Conservation (phyloP, 1,139 yeast species). For the Cylindricascospora bacillispora region DNA sequence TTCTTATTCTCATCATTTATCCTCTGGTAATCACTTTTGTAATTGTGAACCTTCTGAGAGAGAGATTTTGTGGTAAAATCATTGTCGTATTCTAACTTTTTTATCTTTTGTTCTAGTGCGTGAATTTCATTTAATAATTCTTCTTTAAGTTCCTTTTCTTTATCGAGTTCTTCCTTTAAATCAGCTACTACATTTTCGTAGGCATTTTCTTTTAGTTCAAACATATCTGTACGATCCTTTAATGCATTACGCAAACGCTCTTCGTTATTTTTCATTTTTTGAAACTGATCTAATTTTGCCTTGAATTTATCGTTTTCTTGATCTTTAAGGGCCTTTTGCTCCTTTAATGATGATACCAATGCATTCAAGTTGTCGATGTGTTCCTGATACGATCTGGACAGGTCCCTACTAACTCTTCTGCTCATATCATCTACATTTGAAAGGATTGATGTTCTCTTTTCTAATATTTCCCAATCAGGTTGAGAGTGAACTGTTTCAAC, state of each 20-base stretch:
- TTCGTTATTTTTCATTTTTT: slow-evolving; percentile 11
- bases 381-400: slow-evolving; percentile 12
- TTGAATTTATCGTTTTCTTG: slow-evolving; percentile 15
- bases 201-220: slow-evolving; percentile 23
- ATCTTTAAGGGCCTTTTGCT: slow-evolving; percentile 10
- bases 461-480: neutral
- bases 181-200: slow-evolving; percentile 29
- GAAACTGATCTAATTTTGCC: slow-evolving; percentile 8
- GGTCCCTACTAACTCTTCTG: slow-evolving; percentile 21
- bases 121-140: slow-evolving; percentile 13
- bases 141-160: slow-evolving; percentile 17
- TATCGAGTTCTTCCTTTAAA: slow-evolving; percentile 25
- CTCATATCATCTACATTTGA: slow-evolving; percentile 15
- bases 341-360: slow-evolving; percentile 8
- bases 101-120: slow-evolving; percentile 20
- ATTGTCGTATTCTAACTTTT: slow-evolving; percentile 23
- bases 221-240: slow-evolving; percentile 9
- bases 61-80: too few relatives aligned
- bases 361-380: slow-evolving; percentile 11
- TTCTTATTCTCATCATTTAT: neutral
- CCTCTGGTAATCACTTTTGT: too few relatives aligned
- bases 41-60: too few relatives aligned
- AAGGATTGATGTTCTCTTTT: neutral
- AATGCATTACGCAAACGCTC: slow-evolving; percentile 12
- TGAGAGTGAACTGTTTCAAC: slow-evolving; percentile 1